Evolutionary conservation across 2,329 filamentous ascomycete genomes (phyloP).

Genomic region (Pseudonectria foliicola): DNA sequence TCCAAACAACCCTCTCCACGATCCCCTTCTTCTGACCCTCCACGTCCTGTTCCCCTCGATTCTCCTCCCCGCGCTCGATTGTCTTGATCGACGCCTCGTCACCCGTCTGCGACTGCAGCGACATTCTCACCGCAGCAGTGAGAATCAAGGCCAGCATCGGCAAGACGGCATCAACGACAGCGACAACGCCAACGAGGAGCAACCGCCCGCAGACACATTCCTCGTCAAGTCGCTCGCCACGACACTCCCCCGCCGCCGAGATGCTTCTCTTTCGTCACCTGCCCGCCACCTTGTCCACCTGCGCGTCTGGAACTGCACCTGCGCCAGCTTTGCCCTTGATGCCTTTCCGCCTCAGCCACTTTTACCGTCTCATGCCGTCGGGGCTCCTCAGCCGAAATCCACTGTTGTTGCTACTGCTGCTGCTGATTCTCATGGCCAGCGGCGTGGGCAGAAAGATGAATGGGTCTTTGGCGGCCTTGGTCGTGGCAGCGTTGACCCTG

Average conservation of each 20-base stretch:
- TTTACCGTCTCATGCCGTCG: slow-evolving; percentile 1
- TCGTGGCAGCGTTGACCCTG: slow-evolving; percentile 27
- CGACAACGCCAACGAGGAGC: slow-evolving; percentile 4
- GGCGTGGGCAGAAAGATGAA: not conserved
- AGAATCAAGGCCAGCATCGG: no score
- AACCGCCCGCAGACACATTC: slow-evolving; percentile 42
- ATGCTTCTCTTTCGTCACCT: slow-evolving; percentile 9
- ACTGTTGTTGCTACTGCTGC: no score
- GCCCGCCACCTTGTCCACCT: slow-evolving; percentile 63
- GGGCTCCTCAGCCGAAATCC: no score
- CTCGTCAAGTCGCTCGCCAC: slow-evolving; percentile 55
- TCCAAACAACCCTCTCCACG: slow-evolving; percentile 9
- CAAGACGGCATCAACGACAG: slow-evolving; percentile 4
- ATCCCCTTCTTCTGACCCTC: slow-evolving; percentile 63
- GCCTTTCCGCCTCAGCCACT: slow-evolving; percentile 44
- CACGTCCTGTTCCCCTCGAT: slow-evolving; percentile 80
- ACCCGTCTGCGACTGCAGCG: slow-evolving; percentile 44
- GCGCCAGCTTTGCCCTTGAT: slow-evolving; percentile 73
- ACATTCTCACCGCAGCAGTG: no score
- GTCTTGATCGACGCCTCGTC: slow-evolving; percentile 73
- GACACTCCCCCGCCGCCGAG: slow-evolving; percentile 20
- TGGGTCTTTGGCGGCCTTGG: slow-evolving; percentile 45
- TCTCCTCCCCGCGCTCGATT: slow-evolving; percentile 76
- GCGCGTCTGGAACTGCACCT: slow-evolving; percentile 79
- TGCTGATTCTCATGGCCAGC: not conserved